phyloP scores from a whole-genome alignment of 257 asterid genomes.

The Ajuga chamaepitys region DNA sequence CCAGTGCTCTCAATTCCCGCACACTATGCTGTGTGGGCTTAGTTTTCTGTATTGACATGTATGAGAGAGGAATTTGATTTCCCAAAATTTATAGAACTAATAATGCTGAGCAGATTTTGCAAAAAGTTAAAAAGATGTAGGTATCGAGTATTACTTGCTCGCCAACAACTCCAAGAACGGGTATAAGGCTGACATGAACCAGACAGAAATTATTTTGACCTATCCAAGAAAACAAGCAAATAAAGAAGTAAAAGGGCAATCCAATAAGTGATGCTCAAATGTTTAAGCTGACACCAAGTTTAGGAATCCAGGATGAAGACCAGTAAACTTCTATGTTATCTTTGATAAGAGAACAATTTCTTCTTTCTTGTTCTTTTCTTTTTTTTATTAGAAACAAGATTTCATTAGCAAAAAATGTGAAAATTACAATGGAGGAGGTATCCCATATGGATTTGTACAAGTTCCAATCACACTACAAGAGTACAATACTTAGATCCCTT shows the following conservation, averaged over 20 bases:
- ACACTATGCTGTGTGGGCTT: slow-evolving; percentile 98
- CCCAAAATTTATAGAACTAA: neutral
- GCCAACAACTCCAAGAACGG: slow-evolving; percentile 93
- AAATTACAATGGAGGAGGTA: too few species aligned
- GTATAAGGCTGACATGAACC: slow-evolving; percentile 95
- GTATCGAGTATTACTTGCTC: slow-evolving; percentile 70
- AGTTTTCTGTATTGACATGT: slow-evolving; percentile 49
- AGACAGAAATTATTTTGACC: slow-evolving; percentile 89
- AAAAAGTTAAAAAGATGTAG: neutral
- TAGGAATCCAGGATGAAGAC: neutral
- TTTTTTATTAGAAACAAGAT: too few species aligned
- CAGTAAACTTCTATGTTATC: neutral
- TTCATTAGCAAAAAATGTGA: too few species aligned
- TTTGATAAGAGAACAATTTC: neutral
- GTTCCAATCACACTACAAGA: too few species aligned
- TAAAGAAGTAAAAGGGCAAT: neutral
- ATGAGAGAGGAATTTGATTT: slow-evolving; percentile 9
- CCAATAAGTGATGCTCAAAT: slow-evolving; percentile 1
- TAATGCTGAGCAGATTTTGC: neutral
- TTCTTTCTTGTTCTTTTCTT: too few species aligned
- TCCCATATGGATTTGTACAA: too few species aligned
- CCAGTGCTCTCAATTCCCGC: slow-evolving; percentile 87
- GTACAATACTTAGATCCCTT: too few species aligned
- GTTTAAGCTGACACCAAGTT: neutral
- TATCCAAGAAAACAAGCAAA: slow-evolving; percentile 20